These are phyloP conservation scores for Diaporthe vexans DNA, from an alignment of 2,329 filamentous ascomycete genomes.

Conservation along the genomic window DNA sequence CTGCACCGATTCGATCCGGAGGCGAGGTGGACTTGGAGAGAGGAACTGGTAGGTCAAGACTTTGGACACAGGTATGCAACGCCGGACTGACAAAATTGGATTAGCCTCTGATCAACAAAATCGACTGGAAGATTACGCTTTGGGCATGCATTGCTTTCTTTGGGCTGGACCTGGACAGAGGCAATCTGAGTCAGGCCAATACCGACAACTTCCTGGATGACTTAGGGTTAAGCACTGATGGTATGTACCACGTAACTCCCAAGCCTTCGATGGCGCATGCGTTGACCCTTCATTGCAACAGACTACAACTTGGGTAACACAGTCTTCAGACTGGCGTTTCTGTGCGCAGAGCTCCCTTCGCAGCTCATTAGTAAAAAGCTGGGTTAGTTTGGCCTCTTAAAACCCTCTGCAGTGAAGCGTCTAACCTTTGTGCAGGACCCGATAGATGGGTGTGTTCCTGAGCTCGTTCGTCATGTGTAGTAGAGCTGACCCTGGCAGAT, in stretches of 20 bases:
- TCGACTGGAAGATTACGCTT: conserved; percentile 63
- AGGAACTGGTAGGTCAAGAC: conserved; percentile 46
- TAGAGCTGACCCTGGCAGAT: conserved; percentile 42
- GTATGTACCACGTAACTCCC: conserved; percentile 38
- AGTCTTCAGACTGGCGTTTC: conserved; percentile 67
- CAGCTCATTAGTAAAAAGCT: conserved; percentile 71
- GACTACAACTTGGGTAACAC: conserved; percentile 69
- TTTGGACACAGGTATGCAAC: rapidly evolving
- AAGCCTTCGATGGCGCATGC: too few relatives aligned
- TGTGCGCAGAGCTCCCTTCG: conserved; percentile 71
- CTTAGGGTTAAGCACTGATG: conserved; percentile 51
- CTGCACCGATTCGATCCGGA: conserved; percentile 54
- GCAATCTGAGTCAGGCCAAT: conserved; percentile 57
- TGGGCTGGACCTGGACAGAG: conserved; percentile 63
- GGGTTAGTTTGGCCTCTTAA: conserved; percentile 41
- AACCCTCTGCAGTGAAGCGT: background rate
- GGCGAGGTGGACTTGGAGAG: conserved; percentile 54
- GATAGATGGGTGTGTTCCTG: conserved; percentile 48
- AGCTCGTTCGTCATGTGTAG: rapidly evolving
- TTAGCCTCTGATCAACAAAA: conserved; percentile 52
- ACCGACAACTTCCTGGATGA: conserved; percentile 52
- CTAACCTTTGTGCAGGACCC: background rate
- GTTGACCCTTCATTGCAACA: background rate
- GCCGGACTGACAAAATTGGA: background rate
- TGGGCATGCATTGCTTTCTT: conserved; percentile 70